These are phyloP conservation scores for Saccharomyces hybrid DNA, from an alignment of 1,139 yeast species.

Conservation along the genomic window DNA sequence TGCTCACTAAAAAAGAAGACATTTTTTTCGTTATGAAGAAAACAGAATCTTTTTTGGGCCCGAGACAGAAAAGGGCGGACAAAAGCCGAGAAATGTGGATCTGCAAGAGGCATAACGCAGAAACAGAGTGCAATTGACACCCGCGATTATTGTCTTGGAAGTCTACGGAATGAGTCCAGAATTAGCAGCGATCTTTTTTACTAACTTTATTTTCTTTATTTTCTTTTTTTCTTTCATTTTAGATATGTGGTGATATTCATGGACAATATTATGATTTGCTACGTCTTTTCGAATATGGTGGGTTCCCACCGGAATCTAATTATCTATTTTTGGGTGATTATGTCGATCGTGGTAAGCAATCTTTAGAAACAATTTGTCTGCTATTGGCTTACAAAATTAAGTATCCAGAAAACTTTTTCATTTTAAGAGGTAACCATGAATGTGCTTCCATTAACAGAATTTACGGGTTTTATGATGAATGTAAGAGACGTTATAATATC, in stretches of 20 bases:
- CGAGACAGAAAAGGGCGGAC: not conserved
- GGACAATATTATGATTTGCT: conserved; percentile 94
- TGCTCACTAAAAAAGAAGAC: not conserved
- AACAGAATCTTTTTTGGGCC: not conserved
- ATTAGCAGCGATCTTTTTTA: not conserved
- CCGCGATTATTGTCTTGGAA: not conserved
- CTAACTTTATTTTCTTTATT: not conserved
- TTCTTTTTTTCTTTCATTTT: conserved; percentile 3
- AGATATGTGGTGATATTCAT: conserved; percentile 85
- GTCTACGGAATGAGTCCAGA: not conserved
- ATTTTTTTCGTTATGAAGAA: not conserved
- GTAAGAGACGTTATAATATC: conserved; percentile 92
- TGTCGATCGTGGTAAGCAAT: conserved; percentile 96
- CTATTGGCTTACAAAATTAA: conserved; percentile 90
- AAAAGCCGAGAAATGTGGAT: not conserved
- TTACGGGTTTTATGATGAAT: conserved; percentile 93
- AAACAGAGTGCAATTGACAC: not conserved
- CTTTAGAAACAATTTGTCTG: conserved; percentile 87
- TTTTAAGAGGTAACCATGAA: conserved; percentile 91
- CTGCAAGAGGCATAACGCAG: not conserved
- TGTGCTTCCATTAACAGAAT: conserved; percentile 94
- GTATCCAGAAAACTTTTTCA: conserved; percentile 93
- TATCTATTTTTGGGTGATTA: conserved; percentile 90
- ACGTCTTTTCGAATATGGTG: conserved; percentile 93
- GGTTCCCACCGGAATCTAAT: conserved; percentile 96